Conservation (phyloP, 2,329 filamentous ascomycete species). For the Botrytis paeoniae region DNA sequence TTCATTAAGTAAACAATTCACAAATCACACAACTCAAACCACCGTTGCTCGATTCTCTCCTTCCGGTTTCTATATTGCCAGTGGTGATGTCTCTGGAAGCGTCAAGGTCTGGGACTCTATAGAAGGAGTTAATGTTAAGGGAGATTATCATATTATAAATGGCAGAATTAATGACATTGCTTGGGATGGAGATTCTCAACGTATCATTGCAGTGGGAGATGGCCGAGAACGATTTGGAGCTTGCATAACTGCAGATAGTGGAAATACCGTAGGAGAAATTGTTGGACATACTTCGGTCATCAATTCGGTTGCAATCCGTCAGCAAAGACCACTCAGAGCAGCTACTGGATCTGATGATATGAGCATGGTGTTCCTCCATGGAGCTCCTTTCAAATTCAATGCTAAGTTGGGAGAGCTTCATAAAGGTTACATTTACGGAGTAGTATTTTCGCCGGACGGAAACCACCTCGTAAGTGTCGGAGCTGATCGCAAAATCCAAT, state of each 20-base stretch:
- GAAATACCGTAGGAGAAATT: slow-evolving; percentile 94
- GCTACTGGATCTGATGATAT: slow-evolving; percentile 90
- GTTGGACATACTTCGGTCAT: slow-evolving; percentile 86
- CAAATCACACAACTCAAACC: slow-evolving; percentile 80
- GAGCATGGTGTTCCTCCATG: slow-evolving; percentile 87
- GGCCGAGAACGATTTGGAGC: slow-evolving; percentile 91
- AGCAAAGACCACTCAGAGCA: slow-evolving; percentile 85
- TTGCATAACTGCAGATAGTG: slow-evolving; percentile 92
- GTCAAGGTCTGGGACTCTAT: slow-evolving; percentile 93
- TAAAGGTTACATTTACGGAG: slow-evolving; percentile 82
- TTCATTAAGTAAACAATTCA: slow-evolving; percentile 82
- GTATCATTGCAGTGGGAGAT: slow-evolving; percentile 93
- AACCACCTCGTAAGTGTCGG: slow-evolving; percentile 79
- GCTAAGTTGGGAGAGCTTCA: slow-evolving; percentile 76
- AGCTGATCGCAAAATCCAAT: slow-evolving; percentile 86
- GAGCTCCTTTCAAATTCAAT: slow-evolving; percentile 94
- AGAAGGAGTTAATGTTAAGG: slow-evolving; percentile 78
- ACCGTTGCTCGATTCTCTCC: slow-evolving; percentile 93
- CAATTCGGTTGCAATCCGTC: slow-evolving; percentile 86
- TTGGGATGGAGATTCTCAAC: slow-evolving; percentile 96
- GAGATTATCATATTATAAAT: slow-evolving; percentile 91
- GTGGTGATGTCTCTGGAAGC: slow-evolving; percentile 78
- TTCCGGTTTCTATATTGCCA: slow-evolving; percentile 91
- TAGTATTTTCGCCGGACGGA: slow-evolving; percentile 88
- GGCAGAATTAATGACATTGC: slow-evolving; percentile 94